Evolutionary conservation across 305 asterid species (phyloP), one percentile per base, ranked within the genome.

Genomic region (Fraxinus xanthoxyloides): DNA sequence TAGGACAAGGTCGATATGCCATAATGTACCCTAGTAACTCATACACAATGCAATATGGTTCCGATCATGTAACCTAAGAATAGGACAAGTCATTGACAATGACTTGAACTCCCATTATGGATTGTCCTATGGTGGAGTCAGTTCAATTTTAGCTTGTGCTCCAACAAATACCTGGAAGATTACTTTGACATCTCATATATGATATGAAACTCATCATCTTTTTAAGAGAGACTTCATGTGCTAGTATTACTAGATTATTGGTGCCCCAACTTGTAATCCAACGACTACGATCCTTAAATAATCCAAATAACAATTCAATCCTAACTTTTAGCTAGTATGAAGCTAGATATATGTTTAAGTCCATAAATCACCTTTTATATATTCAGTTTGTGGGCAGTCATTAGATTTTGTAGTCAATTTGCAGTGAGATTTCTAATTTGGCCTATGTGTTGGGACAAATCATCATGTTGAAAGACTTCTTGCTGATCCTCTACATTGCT

Each of bases 401-500:
- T 69, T 30, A 69, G 75, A 69, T 69, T 69, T 69, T 69, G 75
- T 31, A 69, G 75, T 69, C 75, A 28, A 67, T 67, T 69, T 28
- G 38, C 75, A 69, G 23, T 5, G 23, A 28, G 40, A 38, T 69
- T 15, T 69, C 38, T 69, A 69, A 40, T 28, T 28, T 30, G 36
- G 75, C 40, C 38, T 12, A 15, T 69, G 38, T 69, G 75, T 30
- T 69, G 75, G 75, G 75, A 31, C 38, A 69, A 69, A 69, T 69
- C 3, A 10, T 69, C 30, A 5, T 69, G 40, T 69, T 13, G 75
- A 69, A 69, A 69, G 38, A 69, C 10, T 69, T 21, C 75, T 30
- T 69, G 75, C 75, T 30, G 75, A 69, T 69, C 75, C 23, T 69
- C 19, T 13, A 69, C 38, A 69, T 30, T 69, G 40, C 75, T 69